These are phyloP conservation scores for Ramaria rubella DNA, from an alignment of 768 basidiomycete species.

Conservation along the genomic window DNA sequence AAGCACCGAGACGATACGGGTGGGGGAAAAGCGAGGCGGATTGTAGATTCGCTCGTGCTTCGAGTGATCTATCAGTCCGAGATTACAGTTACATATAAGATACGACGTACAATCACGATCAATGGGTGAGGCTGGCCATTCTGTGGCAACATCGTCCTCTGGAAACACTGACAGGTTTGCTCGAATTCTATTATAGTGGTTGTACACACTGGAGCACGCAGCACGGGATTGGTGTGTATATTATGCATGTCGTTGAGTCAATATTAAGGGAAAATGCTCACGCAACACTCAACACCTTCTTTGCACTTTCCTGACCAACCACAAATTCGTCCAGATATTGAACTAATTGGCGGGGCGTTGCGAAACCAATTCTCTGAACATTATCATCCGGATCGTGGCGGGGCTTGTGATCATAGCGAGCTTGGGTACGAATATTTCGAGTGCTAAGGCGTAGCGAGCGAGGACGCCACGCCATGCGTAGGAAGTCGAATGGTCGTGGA, in stretches of 20 bases:
- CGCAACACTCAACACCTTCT: conserved; percentile 93
- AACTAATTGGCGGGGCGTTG: conserved; percentile 67
- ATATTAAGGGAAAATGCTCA: conserved; percentile 38
- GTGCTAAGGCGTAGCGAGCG: conserved; percentile 24
- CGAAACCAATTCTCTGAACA: conserved; percentile 38
- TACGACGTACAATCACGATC: conserved; percentile 3
- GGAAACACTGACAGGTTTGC: conserved; percentile 52
- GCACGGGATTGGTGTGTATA: not conserved
- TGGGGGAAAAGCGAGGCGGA: conserved; percentile 61
- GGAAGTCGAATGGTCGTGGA: conserved; percentile 1
- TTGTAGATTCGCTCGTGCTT: conserved; percentile 38
- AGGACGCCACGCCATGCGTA: conserved; percentile 18
- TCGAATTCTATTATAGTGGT: conserved; percentile 86
- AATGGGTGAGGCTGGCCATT: conserved; percentile 20
- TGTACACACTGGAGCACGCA: conserved; percentile 62
- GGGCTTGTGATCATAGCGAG: conserved; percentile 38
- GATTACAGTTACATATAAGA: conserved; percentile 4
- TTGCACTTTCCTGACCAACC: conserved; percentile 86
- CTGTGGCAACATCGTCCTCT: conserved; percentile 25
- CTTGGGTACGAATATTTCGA: conserved; percentile 50
- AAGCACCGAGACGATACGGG: conserved; percentile 33
- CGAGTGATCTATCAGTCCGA: conserved; percentile 13
- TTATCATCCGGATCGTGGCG: conserved; percentile 27
- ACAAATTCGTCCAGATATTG: conserved; percentile 85
- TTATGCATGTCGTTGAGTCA: not conserved